Evolutionary conservation across 192 early-diverging fungal species (phyloP).

Genomic region (Podila minutissima): DNA sequence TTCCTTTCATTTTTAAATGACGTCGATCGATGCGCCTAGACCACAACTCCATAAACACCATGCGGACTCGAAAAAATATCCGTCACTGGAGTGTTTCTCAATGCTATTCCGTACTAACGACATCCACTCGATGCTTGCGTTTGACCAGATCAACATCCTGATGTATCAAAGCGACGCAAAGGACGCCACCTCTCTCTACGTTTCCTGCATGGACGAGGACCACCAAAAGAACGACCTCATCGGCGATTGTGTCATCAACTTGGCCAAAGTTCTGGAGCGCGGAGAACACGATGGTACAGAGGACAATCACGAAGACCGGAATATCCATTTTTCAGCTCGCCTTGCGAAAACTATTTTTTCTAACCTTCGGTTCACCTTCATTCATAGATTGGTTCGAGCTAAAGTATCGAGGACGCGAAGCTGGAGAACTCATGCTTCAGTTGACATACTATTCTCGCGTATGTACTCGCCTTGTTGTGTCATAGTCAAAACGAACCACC

Average conservation of each 20-base stretch:
- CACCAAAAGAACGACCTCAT: conserved; percentile 62
- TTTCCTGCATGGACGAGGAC: conserved; percentile 64
- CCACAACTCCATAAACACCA: too few species aligned
- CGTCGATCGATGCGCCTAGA: too few species aligned
- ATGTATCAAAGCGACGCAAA: conserved; percentile 58
- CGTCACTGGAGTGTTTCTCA: background rate
- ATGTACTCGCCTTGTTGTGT: background rate
- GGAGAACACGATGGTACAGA: conserved; percentile 66
- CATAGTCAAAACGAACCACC: too few species aligned
- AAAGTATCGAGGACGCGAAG: conserved; percentile 33
- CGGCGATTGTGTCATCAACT: conserved; percentile 59
- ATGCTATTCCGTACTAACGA: background rate
- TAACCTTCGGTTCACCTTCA: background rate
- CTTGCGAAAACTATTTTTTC: background rate
- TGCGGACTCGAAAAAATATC: background rate
- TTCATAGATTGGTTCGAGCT: conserved; percentile 47
- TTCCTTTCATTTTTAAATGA: too few species aligned
- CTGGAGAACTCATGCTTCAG: conserved; percentile 40
- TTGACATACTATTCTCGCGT: conserved; percentile 43
- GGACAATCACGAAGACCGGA: background rate
- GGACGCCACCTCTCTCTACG: conserved; percentile 46
- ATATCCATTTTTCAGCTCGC: too few species aligned
- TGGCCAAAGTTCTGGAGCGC: conserved; percentile 56
- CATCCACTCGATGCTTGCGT: background rate
- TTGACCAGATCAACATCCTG: conserved; percentile 49